A percentile compares a stretch with the other conserved stretches of the same genome.
These are phyloP conservation scores for Sporothrix pallida DNA, from an alignment of 2,329 filamentous ascomycete species.

Conservation along the genomic window DNA sequence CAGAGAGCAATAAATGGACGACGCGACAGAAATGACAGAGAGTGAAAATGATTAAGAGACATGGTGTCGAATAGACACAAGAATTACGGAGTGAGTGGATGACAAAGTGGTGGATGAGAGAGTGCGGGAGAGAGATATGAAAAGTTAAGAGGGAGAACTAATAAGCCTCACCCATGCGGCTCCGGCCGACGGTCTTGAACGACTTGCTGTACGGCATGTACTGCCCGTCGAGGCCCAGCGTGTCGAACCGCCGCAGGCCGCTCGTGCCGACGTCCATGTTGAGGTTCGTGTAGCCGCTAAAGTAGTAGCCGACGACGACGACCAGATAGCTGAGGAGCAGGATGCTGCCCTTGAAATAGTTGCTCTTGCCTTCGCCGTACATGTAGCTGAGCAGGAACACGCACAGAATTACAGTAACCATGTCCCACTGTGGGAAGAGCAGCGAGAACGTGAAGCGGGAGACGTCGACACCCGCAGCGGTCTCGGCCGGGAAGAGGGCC, in stretches of 20 bases:
- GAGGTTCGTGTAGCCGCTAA: conserved; percentile 64
- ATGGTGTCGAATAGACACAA: conserved; percentile 5
- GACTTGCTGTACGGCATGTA: conserved; percentile 50
- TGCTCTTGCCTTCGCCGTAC: conserved; percentile 98
- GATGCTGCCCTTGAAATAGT: conserved; percentile 99
- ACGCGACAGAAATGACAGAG: not conserved
- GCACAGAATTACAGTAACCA: conserved; percentile 94
- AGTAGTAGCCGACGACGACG: conserved; percentile 89
- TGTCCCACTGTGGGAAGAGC: conserved; percentile 98
- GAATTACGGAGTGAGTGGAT: not conserved
- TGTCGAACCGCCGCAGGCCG: conserved; percentile 57
- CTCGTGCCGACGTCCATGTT: conserved; percentile 51
- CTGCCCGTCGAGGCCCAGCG: conserved; percentile 56
- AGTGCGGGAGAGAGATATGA: not conserved
- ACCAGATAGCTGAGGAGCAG: conserved; percentile 91
- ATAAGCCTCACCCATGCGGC: conserved; percentile 48
- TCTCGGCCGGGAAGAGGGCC: conserved; percentile 63
- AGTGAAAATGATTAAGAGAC: conserved; percentile 7
- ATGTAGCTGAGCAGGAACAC: conserved; percentile 97
- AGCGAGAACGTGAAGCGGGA: conserved; percentile 75
- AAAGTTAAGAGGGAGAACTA: conserved; percentile 27
- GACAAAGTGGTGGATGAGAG: not conserved
- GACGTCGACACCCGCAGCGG: conserved; percentile 49
- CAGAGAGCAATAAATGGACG: not conserved
- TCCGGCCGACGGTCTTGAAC: conserved; percentile 60